A percentile compares a stretch with the other conserved stretches of the same genome.
Evolutionary conservation across 202 grass and related monocot species (phyloP).

Genomic region (Sporobolus alterniflorus): DNA sequence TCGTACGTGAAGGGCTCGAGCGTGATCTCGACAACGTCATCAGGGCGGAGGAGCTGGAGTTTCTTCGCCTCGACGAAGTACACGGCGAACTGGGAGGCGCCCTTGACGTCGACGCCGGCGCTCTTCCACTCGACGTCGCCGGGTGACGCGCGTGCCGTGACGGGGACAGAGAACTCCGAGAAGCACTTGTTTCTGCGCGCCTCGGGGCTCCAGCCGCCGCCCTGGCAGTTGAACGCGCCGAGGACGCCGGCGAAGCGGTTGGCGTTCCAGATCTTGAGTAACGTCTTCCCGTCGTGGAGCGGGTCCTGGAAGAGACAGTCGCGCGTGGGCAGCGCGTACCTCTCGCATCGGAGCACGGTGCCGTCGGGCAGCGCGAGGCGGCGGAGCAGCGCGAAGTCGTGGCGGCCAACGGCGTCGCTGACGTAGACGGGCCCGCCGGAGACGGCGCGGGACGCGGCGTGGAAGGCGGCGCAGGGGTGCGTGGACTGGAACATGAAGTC

Average conservation of each 20-base stretch:
- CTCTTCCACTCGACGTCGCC: slow-evolving; percentile 80
- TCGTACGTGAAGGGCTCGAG: slow-evolving; percentile 82
- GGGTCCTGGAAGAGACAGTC: slow-evolving; percentile 82
- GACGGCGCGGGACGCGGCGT: slow-evolving; percentile 89
- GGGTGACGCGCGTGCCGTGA: slow-evolving; percentile 44
- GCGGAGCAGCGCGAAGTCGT: slow-evolving; percentile 73
- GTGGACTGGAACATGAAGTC: slow-evolving; percentile 99
- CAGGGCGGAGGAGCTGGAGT: slow-evolving; percentile 43
- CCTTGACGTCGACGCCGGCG: slow-evolving; percentile 17
- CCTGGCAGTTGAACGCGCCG: slow-evolving; percentile 93
- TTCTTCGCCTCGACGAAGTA: slow-evolving; percentile 49
- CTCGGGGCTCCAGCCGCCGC: slow-evolving; percentile 89
- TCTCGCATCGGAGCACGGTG: slow-evolving; percentile 70
- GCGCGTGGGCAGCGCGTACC: slow-evolving; percentile 75
- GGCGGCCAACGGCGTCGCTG: slow-evolving; percentile 76
- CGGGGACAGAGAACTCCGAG: slow-evolving; percentile 51
- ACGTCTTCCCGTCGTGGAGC: slow-evolving; percentile 67
- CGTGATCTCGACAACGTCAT: slow-evolving; percentile 62
- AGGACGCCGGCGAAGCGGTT: slow-evolving; percentile 70
- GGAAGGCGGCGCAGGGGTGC: slow-evolving; percentile 87
- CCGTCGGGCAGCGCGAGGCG: slow-evolving; percentile 70
- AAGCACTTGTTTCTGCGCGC: slow-evolving; percentile 65
- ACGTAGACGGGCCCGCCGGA: slow-evolving; percentile 90
- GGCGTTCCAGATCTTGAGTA: slow-evolving; percentile 96
- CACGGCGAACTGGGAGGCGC: slow-evolving; percentile 50